Evolutionary conservation across 2,329 filamentous ascomycete species (phyloP).

Genomic region (Neonectria hederae): DNA sequence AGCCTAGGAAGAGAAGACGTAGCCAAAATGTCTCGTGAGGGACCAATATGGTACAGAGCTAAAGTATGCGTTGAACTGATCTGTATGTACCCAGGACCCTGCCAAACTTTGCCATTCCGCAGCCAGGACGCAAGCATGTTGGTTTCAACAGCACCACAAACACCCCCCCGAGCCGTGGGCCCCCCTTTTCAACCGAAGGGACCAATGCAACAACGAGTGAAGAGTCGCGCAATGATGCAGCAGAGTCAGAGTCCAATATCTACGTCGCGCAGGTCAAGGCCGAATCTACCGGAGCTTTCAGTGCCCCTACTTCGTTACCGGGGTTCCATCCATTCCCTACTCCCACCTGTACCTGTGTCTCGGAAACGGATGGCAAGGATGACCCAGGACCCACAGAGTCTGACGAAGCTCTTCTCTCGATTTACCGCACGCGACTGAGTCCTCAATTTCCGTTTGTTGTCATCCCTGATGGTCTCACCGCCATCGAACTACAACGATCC

Average conservation of each 20-base stretch:
- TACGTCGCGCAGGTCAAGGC: not conserved
- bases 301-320: slow-evolving; percentile 1
- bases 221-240: not conserved
- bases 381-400: slow-evolving; percentile 15
- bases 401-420: slow-evolving; percentile 21
- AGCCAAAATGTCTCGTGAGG: no score
- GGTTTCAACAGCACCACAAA: no score
- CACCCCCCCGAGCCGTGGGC: no score
- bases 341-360: slow-evolving; percentile 6
- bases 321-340: slow-evolving; percentile 5
- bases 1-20: slow-evolving; percentile 22
- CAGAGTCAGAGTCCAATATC: not conserved
- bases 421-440: slow-evolving; percentile 19
- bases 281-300: not conserved
- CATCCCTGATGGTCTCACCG: slow-evolving; percentile 13
- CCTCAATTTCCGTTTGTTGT: slow-evolving; percentile 25
- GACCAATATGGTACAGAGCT: slow-evolving; percentile 2
- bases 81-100: not conserved
- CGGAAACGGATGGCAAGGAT: slow-evolving; percentile 2
- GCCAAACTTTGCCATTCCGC: no score
- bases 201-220: no score
- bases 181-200: no score
- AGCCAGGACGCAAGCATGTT: no score
- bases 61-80: slow-evolving; percentile 1
- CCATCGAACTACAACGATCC: slow-evolving; percentile 6